These are phyloP conservation scores for Boletus hoseneyae DNA, from an alignment of 1,284 basidiomycete genomes.

Conservation along the genomic window DNA sequence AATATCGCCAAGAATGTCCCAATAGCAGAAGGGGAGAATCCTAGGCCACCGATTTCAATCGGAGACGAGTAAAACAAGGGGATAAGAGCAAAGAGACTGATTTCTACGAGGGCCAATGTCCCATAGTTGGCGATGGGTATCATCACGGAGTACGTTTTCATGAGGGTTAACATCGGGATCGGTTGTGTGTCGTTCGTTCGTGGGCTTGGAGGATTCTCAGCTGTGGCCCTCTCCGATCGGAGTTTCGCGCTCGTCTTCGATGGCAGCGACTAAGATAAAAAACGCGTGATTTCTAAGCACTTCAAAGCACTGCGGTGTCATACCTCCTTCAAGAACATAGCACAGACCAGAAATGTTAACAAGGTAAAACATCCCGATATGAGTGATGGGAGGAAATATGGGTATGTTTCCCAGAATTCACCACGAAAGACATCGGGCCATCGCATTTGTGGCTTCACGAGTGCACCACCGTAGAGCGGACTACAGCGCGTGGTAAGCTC, in stretches of 20 bases:
- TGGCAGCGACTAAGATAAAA: constrained; percentile 23
- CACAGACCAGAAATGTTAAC: constrained; percentile 52
- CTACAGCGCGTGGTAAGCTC: constrained; percentile 51
- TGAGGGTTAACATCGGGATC: constrained; percentile 39
- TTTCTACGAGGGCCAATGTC: constrained; percentile 61
- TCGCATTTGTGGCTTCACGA: constrained; percentile 44
- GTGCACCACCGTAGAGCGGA: constrained; percentile 45
- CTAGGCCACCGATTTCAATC: constrained; percentile 60
- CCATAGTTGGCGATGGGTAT: constrained; percentile 64
- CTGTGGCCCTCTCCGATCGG: neutral
- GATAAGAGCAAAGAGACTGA: constrained; percentile 57
- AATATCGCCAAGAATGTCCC: constrained; percentile 54
- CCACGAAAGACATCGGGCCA: constrained; percentile 44
- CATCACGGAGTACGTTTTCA: constrained; percentile 42
- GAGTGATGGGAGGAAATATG: constrained; percentile 54
- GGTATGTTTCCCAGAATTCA: constrained; percentile 49
- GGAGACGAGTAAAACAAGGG: constrained; percentile 69
- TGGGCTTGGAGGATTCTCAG: neutral
- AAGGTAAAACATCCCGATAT: constrained; percentile 58
- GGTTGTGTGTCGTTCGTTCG: constrained; percentile 9
- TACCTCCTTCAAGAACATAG: constrained; percentile 57
- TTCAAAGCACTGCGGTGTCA: too few relatives aligned
- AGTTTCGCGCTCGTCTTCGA: constrained; percentile 6
- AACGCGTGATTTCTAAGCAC: neutral
- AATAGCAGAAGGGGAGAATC: constrained; percentile 55